A percentile compares a stretch with the other conserved stretches of the same genome.
These are phyloP conservation scores for Nelumbo lutea DNA, from an alignment of 164 flowering plant genomes.

Conservation along the genomic window DNA sequence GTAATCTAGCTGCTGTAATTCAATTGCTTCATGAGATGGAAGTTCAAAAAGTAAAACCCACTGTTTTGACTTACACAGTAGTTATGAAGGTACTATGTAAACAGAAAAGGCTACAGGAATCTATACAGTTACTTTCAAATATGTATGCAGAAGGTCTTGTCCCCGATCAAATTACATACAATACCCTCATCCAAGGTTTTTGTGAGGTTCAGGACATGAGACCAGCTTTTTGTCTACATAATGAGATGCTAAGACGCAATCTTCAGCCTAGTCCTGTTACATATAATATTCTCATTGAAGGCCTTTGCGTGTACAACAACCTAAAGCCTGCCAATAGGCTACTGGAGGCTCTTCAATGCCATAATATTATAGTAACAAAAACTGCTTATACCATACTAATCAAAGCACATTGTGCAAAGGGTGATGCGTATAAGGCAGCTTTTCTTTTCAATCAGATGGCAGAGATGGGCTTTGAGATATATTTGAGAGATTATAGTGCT, in stretches of 20 bases:
- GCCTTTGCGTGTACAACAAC: constrained; percentile 52
- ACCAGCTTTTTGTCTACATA: constrained; percentile 37
- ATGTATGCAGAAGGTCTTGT: constrained; percentile 43
- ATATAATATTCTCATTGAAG: constrained; percentile 59
- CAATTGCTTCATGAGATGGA: constrained; percentile 49
- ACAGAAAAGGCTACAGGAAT: constrained; percentile 35
- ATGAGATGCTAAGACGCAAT: constrained; percentile 43
- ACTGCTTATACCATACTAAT: constrained; percentile 56
- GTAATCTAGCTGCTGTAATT: constrained; percentile 27
- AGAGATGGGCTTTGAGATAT: constrained; percentile 46
- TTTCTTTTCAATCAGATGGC: constrained; percentile 47
- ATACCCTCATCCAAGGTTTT: constrained; percentile 59
- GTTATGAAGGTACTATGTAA: constrained; percentile 59
- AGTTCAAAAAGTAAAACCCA: constrained; percentile 37
- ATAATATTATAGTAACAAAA: constrained; percentile 38
- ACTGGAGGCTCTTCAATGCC: constrained; percentile 27
- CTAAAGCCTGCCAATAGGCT: constrained; percentile 45
- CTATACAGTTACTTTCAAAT: constrained; percentile 31
- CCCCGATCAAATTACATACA: constrained; percentile 65
- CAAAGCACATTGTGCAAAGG: constrained; percentile 75
- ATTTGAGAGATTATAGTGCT: constrained; percentile 63
- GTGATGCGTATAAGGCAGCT: constrained; percentile 39
- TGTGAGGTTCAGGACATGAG: constrained; percentile 40
- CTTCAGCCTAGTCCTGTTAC: constrained; percentile 60
- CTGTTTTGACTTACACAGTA: constrained; percentile 58